Evolutionary conservation across 139 green algal species (phyloP).

Genomic region (Tetraselmis chui): DNA sequence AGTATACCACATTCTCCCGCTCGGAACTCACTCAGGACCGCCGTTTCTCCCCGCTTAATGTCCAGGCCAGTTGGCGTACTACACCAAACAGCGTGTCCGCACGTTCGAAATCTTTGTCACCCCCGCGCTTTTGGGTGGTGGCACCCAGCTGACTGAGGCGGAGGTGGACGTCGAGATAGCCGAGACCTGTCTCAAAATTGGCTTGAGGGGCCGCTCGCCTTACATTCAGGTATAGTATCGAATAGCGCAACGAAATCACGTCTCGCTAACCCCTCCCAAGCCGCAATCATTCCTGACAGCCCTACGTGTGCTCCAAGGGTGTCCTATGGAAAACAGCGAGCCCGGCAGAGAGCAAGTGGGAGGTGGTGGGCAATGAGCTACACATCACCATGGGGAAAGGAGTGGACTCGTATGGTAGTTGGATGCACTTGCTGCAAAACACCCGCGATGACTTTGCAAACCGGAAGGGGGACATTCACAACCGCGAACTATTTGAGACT

Average conservation of each 20-base stretch:
- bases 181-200: not conserved
- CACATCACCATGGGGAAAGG: not conserved
- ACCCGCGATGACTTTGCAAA: not conserved
- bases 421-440: not conserved
- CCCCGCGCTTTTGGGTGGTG: not conserved
- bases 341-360: not conserved
- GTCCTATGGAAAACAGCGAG: not conserved
- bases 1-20: not conserved
- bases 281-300: not conserved
- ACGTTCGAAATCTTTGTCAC: not conserved
- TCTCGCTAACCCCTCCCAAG: not conserved
- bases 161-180: not conserved
- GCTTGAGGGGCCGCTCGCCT: not conserved
- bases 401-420: not conserved
- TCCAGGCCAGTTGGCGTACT: not conserved
- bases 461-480: not conserved
- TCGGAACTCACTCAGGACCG: no score
- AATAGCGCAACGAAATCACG: no score
- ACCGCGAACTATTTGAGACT: not conserved
- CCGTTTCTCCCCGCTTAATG: no score
- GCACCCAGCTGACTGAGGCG: not conserved
- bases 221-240: not conserved
- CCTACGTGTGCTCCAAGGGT: not conserved
- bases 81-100: not conserved
- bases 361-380: not conserved